Base-by-base conservation (phyloP, 129 eudicot genomes). In the Cynara cardunculus region DNA sequence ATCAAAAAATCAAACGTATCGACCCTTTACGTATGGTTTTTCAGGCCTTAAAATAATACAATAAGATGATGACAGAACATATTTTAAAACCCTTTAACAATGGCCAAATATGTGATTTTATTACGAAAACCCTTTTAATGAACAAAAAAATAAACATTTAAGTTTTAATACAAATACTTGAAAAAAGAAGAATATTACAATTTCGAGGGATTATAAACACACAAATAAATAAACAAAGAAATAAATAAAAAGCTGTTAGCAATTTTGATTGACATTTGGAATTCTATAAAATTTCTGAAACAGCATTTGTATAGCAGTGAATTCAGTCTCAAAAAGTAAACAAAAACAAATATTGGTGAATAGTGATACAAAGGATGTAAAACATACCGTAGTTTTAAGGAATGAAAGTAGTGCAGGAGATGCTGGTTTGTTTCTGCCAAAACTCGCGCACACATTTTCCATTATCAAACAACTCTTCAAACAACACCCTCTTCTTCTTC, bases 391-490 rank as follows among this genome's bases (percentile, higher is more conserved):
- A 75, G 56, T 46, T 9, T 70, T 6, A 76, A 76, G 62, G 68
- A 82, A 82, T 76, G 46, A 71, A 70, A 72, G 34, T 75, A 69
- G 39, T 53, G 82, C 9, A 30, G 77, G 81, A 70, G 82, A 34
- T 69, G 76, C 70, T 81, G 25, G 25, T 44, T 18, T 71, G 70
- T 59, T 74, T 44, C 27, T 80, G 32, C 67, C 76, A 24, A 82
- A 82, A 69, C 76, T 71, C 71, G 0, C 71, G 59, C 85, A 82
- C 77, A 75, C 69, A 76, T 25, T 56, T 77, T 70, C 72, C 77
- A 82, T 53, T 76, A 82, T 76, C 73, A 82, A 70, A 82, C 81
- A 76, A 76, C 85, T 76, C 85, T 82, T 80, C 80, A 74, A 44
- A 68, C 46, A 78, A 78, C 75, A 79, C 18, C 56, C 83, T 77